Conservation (phyloP, 257 asterid genomes). For the Paulownia fortunei region DNA sequence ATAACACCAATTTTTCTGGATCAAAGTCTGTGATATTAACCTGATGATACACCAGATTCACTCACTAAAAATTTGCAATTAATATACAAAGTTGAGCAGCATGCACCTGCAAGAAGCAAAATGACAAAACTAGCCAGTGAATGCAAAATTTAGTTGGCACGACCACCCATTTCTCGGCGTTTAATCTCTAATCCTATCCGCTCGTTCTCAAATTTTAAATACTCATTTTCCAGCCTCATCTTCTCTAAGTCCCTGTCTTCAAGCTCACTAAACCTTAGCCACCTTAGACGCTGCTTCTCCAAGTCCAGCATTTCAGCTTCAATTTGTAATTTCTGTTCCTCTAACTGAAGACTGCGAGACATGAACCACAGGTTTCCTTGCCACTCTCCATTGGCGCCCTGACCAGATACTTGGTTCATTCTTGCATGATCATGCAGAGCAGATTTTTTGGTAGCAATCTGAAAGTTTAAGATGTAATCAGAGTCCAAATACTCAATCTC, state of each 20-base stretch:
- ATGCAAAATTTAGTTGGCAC: constrained; percentile 15
- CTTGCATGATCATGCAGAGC: neutral
- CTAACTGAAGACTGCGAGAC: constrained; percentile 28
- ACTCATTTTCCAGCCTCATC: constrained; percentile 33
- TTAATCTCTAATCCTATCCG: constrained; percentile 25
- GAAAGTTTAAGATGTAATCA: neutral
- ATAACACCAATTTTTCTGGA: neutral
- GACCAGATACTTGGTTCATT: neutral
- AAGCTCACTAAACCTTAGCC: constrained; percentile 33
- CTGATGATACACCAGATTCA: neutral
- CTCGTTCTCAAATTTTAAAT: constrained; percentile 34
- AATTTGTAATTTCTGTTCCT: constrained; percentile 32
- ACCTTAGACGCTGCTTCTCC: constrained; percentile 31
- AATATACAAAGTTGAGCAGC: constrained; percentile 27
- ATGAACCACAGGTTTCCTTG: constrained; percentile 9
- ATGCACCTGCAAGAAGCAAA: constrained; percentile 24
- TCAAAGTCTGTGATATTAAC: neutral
- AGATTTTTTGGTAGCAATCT: neutral
- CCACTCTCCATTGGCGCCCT: neutral
- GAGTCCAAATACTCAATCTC: constrained; percentile 23
- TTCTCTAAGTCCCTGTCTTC: constrained; percentile 32
- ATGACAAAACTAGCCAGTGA: neutral
- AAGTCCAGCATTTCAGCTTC: constrained; percentile 36
- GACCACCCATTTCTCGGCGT: constrained; percentile 27
- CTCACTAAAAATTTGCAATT: neutral